These are phyloP conservation scores for Perkinsus olseni DNA, from an alignment of 169 alveolate species.

Conservation along the genomic window DNA sequence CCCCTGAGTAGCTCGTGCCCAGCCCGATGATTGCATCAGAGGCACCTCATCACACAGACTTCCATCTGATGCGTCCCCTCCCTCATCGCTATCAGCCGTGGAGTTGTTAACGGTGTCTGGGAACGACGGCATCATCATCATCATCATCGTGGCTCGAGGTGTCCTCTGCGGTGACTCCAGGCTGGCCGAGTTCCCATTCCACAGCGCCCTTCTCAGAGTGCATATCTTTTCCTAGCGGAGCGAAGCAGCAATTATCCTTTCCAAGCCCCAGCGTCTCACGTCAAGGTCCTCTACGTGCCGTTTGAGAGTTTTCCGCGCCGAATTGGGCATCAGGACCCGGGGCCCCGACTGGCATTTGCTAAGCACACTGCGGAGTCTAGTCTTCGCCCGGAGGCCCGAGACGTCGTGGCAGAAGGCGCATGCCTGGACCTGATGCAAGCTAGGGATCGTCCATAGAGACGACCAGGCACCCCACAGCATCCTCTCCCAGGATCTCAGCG, in stretches of 20 bases:
- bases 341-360: not conserved
- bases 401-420: not conserved
- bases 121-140: not conserved
- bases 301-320: not conserved
- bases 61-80: not conserved
- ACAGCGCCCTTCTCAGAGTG: not conserved
- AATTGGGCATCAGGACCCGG: not conserved
- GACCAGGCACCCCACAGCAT: not conserved
- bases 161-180: not conserved
- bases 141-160: not conserved
- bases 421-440: not conserved
- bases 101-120: not conserved
- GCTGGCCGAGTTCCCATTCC: not conserved
- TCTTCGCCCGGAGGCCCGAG: not conserved
- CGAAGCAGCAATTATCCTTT: not conserved
- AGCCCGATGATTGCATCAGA: too few species aligned
- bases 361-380: not conserved
- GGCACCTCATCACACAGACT: too few species aligned
- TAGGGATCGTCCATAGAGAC: not conserved
- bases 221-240: not conserved
- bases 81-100: not conserved
- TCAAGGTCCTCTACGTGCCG: not conserved
- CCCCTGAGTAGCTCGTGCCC: too few species aligned
- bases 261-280: not conserved
- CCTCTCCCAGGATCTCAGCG: not conserved